Base-by-base conservation (phyloP, 441 rosid species). In the Theobroma grandiflorum region DNA sequence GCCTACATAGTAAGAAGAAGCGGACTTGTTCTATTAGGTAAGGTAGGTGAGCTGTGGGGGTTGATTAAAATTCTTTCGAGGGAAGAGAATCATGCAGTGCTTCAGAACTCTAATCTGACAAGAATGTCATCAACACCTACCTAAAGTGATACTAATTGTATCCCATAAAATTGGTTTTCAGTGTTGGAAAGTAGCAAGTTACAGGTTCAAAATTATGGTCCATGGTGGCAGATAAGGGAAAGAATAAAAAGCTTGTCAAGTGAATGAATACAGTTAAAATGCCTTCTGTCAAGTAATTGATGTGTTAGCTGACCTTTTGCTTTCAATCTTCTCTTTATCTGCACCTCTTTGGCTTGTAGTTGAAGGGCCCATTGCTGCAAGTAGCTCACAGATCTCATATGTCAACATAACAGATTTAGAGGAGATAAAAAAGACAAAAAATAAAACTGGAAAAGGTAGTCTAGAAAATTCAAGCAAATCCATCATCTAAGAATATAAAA, bases 311-410 rank as follows among this genome's bases (percentile, higher is more conserved):
- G 43, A 90, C 95, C 92, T 91, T 85, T 89, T 91, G 81, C 75
- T 89, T 81, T 90, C 90, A 18, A 58, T 80, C 80, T 81, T 90
- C 75, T 89, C 90, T 78, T 86, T 88, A 63, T 88, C 88, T 62
- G 42, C 76, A 52, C 57, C 83, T 72, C 81, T 84, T 78, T 38
- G 80, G 73, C 76, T 78, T 10, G 83, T 58, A 50, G 86, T 85
- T 43, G 89, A 81, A 81, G 89, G 85, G 31, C 87, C 92, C 87
- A 88, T 77, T 18, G 94, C 97, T 93, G 90, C 84, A 82, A 55
- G 45, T 42, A 26, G 53, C 35, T 64, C 67, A 31, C 16, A 84
- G 55, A 20, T 37, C 4, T 18, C 15, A 61, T 14, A 55, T 53
- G 43, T 79, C 26, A 82, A 78, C 8, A 33, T 0, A 81, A 16